Percentiles rank a stretch among this genome's conserved stretches.
Conservation (phyloP, 2,329 filamentous ascomycete genomes). For the Xylaria digitata region DNA sequence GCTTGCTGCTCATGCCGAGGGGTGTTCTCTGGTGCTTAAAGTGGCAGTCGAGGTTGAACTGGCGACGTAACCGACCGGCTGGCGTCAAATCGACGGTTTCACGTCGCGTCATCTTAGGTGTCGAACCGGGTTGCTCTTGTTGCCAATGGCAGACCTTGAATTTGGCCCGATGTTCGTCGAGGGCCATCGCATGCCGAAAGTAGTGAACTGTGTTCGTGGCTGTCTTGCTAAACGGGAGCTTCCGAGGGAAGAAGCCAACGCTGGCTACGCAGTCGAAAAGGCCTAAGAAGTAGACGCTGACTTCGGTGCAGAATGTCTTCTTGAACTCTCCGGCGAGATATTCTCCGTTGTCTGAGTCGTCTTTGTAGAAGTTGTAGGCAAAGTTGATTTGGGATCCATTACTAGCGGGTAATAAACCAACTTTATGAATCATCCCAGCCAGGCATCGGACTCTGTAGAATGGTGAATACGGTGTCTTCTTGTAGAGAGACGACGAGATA, state of each 20-base stretch:
- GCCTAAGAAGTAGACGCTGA: slow-evolving; percentile 35
- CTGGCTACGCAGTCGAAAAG: slow-evolving; percentile 37
- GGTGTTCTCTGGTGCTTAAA: slow-evolving; percentile 16
- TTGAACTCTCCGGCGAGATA: slow-evolving; percentile 35
- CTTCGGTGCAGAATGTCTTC: slow-evolving; percentile 37
- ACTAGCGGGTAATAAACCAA: slow-evolving; percentile 33
- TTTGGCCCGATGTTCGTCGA: slow-evolving; percentile 35
- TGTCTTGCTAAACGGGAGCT: slow-evolving; percentile 35
- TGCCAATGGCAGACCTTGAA: slow-evolving; percentile 38
- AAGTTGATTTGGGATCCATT: slow-evolving; percentile 37
- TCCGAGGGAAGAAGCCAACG: slow-evolving; percentile 37
- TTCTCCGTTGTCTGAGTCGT: slow-evolving; percentile 32
- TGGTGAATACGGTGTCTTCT: not conserved
- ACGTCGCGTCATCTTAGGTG: slow-evolving; percentile 15
- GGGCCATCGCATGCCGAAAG: slow-evolving; percentile 35
- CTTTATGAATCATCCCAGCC: slow-evolving; percentile 37
- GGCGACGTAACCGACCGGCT: slow-evolving; percentile 7
- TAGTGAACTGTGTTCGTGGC: slow-evolving; percentile 34
- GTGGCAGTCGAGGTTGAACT: slow-evolving; percentile 3
- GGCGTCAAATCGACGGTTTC: slow-evolving; percentile 32
- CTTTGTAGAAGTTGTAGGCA: slow-evolving; percentile 38
- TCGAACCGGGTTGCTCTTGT: slow-evolving; percentile 5
- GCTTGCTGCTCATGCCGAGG: slow-evolving; percentile 4
- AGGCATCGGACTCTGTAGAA: slow-evolving; percentile 31
- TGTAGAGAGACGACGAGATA: too few species aligned